Evolutionary conservation across 2,329 filamentous ascomycete genomes (phyloP).

Genomic region (Colletotrichum higginsianum): DNA sequence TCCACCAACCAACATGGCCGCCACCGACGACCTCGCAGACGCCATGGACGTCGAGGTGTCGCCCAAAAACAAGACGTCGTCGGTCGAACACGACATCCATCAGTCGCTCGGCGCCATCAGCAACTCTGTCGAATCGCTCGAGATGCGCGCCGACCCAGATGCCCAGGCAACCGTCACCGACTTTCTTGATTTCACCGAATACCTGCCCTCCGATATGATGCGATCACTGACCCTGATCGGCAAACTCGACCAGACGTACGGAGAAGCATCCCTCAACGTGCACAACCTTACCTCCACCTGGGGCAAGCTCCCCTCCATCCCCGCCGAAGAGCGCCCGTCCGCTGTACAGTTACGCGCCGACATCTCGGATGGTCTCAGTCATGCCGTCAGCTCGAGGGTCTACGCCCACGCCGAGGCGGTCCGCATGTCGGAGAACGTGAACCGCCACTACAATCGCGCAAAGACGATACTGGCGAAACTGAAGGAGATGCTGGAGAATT

Average conservation of each 20-base stretch:
- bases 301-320: slow-evolving; percentile 67
- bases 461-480: slow-evolving; percentile 73
- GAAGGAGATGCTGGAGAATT: slow-evolving; percentile 72
- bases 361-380: slow-evolving; percentile 71
- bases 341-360: slow-evolving; percentile 69
- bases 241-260: slow-evolving; percentile 73
- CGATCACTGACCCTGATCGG: slow-evolving; percentile 77
- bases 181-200: slow-evolving; percentile 79
- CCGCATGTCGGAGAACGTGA: slow-evolving; percentile 75
- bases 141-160: slow-evolving; percentile 74
- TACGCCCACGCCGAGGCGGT: slow-evolving; percentile 74
- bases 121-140: slow-evolving; percentile 60
- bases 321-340: slow-evolving; percentile 62
- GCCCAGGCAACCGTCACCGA: slow-evolving; percentile 79
- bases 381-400: slow-evolving; percentile 69
- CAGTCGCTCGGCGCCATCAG: slow-evolving; percentile 51
- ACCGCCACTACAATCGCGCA: slow-evolving; percentile 73
- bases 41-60: slow-evolving; percentile 53
- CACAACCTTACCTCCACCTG: slow-evolving; percentile 71
- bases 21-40: slow-evolving; percentile 42
- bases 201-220: slow-evolving; percentile 76
- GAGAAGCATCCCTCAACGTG: slow-evolving; percentile 68
- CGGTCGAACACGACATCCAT: slow-evolving; percentile 49
- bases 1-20: slow-evolving; percentile 43
- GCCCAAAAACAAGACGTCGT: slow-evolving; percentile 51